Evolutionary conservation across 352 stramenopile species (phyloP).

Genomic region (Phytophthora lateralis): DNA sequence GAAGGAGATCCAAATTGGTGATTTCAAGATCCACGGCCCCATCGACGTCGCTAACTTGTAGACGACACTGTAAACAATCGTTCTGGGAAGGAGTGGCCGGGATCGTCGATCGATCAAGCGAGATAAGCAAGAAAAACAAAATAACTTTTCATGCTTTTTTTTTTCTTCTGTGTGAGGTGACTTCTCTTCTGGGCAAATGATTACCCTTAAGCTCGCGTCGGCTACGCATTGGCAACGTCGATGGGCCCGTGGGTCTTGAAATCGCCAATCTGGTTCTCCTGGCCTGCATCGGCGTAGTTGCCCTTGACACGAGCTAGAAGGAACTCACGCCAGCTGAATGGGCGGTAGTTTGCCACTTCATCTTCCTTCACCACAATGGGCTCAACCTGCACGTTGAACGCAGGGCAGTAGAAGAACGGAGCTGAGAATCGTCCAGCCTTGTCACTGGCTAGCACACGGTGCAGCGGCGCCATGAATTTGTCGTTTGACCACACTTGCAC

Average conservation of each 20-base stretch:
- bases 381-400: conserved; percentile 54
- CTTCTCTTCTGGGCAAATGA: background rate
- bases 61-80: background rate
- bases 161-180: too few relatives aligned
- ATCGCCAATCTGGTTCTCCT: conserved; percentile 92
- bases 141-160: background rate
- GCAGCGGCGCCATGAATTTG: conserved; percentile 52
- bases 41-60: conserved; percentile 21
- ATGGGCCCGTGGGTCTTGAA: conserved; percentile 39
- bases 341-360: conserved; percentile 58
- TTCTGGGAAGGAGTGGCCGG: background rate
- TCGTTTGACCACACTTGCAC: conserved; percentile 66
- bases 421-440: conserved; percentile 42
- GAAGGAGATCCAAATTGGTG: conserved; percentile 91
- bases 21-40: conserved; percentile 51
- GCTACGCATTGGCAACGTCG: conserved; percentile 20
- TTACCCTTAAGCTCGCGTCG: conserved; percentile 2
- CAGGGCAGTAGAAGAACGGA: conserved; percentile 72
- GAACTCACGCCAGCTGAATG: conserved; percentile 89
- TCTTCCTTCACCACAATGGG: conserved; percentile 49
- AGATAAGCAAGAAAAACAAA: background rate
- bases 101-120: background rate
- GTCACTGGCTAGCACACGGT: conserved; percentile 50
- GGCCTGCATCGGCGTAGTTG: conserved; percentile 90
- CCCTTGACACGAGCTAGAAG: conserved; percentile 84